Evolutionary conservation across 2,329 filamentous ascomycete species (phyloP), one percentile per base, ranked within the genome.

Genomic region (Pseudohalonectria lignicola): DNA sequence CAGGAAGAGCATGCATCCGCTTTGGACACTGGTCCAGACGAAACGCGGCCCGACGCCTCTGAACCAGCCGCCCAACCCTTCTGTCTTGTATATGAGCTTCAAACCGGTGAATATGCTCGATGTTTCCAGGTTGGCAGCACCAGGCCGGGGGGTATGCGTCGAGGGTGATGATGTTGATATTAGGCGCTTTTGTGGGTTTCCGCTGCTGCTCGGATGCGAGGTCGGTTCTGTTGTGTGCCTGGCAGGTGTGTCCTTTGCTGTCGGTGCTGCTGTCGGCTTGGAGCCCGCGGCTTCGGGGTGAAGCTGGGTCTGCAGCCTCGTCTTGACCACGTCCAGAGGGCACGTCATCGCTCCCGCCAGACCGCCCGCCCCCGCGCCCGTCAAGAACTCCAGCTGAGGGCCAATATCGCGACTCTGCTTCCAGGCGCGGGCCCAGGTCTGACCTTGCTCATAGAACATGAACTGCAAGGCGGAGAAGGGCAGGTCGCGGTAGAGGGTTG

Each of bases 11-110:
- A 96, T 96, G 47, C 86, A 94, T 31, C 88, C 85, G 53, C 85
- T 94, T 65, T 98, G 92, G 41, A 96, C 86, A 53, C 90, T 94
- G 17, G 92, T 98, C 92, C 92, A 98, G 12, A 96, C 86, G 41
- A 82, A 82, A 39, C 92, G 76, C 2, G 92, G 92, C 0, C 90
- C 90, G 2, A 98, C 90, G 19, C 92, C 92, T 41, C 92, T 77
- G 61, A 98, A 98, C 79, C 86, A 93, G 2, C 92, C 93, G 3
- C 74, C 74, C 13, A 96, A 49, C 1, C 92, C 92, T 61, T 98
- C 92, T 5, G 82, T 86, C 47, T 75, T 78, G 63, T 96, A 98
- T 50, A 98, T 93, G 46, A 94, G 73, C 49, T 71, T 78, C 28
- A 98, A 63, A 1, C 90, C 92, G 2, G 76, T 86, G 39, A 90